Percentiles rank a stretch among this genome's conserved stretches.
phyloP scores from a whole-genome alignment of 2,329 filamentous ascomycete genomes.

The Davidsoniella virescens region DNA sequence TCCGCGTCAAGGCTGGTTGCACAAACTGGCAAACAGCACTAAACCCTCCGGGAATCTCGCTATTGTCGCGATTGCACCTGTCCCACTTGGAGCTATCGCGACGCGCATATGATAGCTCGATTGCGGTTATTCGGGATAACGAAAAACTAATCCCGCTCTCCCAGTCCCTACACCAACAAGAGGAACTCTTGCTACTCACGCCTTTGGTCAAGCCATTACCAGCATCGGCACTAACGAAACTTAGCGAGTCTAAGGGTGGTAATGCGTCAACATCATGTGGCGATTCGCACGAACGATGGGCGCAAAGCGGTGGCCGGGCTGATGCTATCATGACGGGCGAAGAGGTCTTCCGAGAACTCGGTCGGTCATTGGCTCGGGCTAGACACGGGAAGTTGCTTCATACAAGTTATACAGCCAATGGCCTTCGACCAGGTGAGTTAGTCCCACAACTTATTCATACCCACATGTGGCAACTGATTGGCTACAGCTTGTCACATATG shows the following conservation, averaged over 20 bases:
- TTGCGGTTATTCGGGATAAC: slow-evolving; percentile 83
- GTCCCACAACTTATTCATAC: not conserved
- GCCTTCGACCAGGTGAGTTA: slow-evolving; percentile 52
- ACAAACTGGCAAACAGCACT: slow-evolving; percentile 84
- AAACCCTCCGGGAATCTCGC: slow-evolving; percentile 64
- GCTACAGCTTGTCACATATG: not conserved
- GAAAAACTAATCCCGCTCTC: slow-evolving; percentile 70
- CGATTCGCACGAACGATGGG: slow-evolving; percentile 8
- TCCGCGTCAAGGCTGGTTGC: slow-evolving; percentile 67
- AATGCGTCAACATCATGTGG: not conserved
- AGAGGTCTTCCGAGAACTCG: slow-evolving; percentile 78
- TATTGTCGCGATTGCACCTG: slow-evolving; percentile 67
- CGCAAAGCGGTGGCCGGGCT: slow-evolving; percentile 18
- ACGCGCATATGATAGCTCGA: slow-evolving; percentile 78
- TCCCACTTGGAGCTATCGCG: slow-evolving; percentile 68
- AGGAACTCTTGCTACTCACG: slow-evolving; percentile 78
- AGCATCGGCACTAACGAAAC: slow-evolving; percentile 58
- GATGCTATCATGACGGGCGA: slow-evolving; percentile 74
- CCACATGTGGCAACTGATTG: not conserved
- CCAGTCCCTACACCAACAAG: slow-evolving; percentile 63
- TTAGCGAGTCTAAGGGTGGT: slow-evolving; percentile 20
- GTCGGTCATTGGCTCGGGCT: slow-evolving; percentile 70
- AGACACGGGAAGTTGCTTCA: slow-evolving; percentile 76
- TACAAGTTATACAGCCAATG: slow-evolving; percentile 89
- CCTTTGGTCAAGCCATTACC: slow-evolving; percentile 85